Evolutionary conservation across 2,329 filamentous ascomycete species (phyloP).

Genomic region (Chlorencoelia australis): DNA sequence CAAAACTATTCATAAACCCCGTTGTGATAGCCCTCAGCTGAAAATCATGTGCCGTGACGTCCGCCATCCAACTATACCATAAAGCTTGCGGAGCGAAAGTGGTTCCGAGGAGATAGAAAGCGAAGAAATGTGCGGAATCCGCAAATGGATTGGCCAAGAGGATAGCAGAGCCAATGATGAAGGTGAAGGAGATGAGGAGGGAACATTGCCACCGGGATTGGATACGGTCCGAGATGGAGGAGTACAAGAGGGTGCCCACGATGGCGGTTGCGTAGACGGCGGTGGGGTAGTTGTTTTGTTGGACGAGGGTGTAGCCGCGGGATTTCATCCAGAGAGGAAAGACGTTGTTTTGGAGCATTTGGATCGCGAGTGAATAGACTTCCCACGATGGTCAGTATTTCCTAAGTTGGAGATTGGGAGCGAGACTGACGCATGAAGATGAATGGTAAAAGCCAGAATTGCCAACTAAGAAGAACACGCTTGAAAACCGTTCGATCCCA

Average conservation of each 20-base stretch:
- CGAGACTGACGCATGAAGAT: slow-evolving; percentile 34
- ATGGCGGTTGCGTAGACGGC: slow-evolving; percentile 33
- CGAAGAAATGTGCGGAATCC: slow-evolving; percentile 33
- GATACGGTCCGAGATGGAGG: slow-evolving; percentile 32
- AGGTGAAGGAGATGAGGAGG: slow-evolving; percentile 33
- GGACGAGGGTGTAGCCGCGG: slow-evolving; percentile 32
- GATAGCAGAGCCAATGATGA: slow-evolving; percentile 32
- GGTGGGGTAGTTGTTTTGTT: slow-evolving; percentile 37
- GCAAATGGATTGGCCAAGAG: slow-evolving; percentile 27
- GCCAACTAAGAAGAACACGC: slow-evolving; percentile 31
- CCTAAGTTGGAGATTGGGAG: background rate
- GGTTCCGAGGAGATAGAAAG: slow-evolving; percentile 35
- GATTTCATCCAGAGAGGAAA: slow-evolving; percentile 37
- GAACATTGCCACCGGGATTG: slow-evolving; percentile 36
- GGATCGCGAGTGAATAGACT: slow-evolving; percentile 35
- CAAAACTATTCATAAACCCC: slow-evolving; percentile 35
- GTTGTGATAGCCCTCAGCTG: slow-evolving; percentile 36
- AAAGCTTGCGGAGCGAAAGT: slow-evolving; percentile 36
- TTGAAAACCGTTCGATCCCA: slow-evolving; percentile 11
- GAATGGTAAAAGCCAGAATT: slow-evolving; percentile 35
- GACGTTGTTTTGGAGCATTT: slow-evolving; percentile 35
- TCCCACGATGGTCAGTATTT: background rate
- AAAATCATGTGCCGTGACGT: slow-evolving; percentile 31
- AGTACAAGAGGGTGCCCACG: slow-evolving; percentile 32
- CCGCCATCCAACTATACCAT: slow-evolving; percentile 39